Evolutionary conservation across 2,329 filamentous ascomycete genomes (phyloP).

Genomic region (Sporothrix dimorphospora): DNA sequence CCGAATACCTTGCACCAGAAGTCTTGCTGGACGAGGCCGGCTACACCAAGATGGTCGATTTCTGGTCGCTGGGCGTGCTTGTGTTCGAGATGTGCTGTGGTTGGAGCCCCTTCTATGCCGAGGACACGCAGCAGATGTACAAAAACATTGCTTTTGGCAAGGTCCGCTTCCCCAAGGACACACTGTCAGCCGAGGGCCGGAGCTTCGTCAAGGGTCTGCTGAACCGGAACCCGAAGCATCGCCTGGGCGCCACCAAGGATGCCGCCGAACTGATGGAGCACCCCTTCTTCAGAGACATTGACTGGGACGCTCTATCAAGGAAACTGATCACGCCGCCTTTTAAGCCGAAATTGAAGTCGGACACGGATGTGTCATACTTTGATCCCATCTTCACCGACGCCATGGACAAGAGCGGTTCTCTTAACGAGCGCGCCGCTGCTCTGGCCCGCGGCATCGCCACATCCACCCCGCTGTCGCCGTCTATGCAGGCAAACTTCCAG

Average conservation of each 20-base stretch:
- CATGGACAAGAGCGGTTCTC: slow-evolving; percentile 79
- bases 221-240: slow-evolving; percentile 95
- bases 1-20: slow-evolving; percentile 94
- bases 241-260: slow-evolving; percentile 86
- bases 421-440: slow-evolving; percentile 88
- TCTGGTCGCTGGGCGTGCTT: slow-evolving; percentile 96
- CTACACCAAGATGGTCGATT: slow-evolving; percentile 99
- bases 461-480: slow-evolving; percentile 90
- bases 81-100: slow-evolving; percentile 99
- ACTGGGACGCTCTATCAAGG: slow-evolving; percentile 85
- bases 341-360: slow-evolving; percentile 94
- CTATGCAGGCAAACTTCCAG: slow-evolving; percentile 96
- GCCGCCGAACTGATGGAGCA: slow-evolving; percentile 93
- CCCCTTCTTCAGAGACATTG: slow-evolving; percentile 90
- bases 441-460: slow-evolving; percentile 83
- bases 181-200: slow-evolving; percentile 87
- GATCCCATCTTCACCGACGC: slow-evolving; percentile 98
- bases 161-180: slow-evolving; percentile 93
- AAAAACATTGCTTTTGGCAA: slow-evolving; percentile 99
- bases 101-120: slow-evolving; percentile 98
- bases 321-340: slow-evolving; percentile 96
- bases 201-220: slow-evolving; percentile 98
- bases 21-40: slow-evolving; percentile 94
- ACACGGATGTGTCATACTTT: slow-evolving; percentile 96
- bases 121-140: slow-evolving; percentile 99